A percentile compares a stretch with the other conserved stretches of the same genome.
phyloP scores from a whole-genome alignment of 1,139 yeast species.

The Candida smagusa region DNA sequence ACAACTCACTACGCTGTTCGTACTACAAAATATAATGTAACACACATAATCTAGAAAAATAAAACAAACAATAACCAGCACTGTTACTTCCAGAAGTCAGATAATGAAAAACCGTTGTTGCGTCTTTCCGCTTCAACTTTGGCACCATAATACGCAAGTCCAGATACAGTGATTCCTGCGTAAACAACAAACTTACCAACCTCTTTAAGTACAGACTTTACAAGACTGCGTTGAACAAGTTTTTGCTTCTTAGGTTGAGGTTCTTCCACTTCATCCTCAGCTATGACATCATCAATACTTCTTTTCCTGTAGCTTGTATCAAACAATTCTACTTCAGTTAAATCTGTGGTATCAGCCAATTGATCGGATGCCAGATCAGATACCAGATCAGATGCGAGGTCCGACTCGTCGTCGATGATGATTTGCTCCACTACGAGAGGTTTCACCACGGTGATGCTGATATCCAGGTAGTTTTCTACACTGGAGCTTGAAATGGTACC shows the following conservation, averaged over 20 bases:
- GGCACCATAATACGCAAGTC: slow-evolving; percentile 39
- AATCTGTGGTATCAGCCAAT: too few species aligned
- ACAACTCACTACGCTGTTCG: not conserved
- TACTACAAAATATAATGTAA: not conserved
- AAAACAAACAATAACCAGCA: not conserved
- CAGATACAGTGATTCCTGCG: slow-evolving; percentile 33
- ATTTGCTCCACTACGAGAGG: too few species aligned
- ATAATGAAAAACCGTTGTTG: slow-evolving; percentile 1
- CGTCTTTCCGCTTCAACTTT: slow-evolving; percentile 10
- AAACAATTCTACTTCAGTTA: too few species aligned
- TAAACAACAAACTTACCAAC: slow-evolving; percentile 34
- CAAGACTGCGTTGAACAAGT: slow-evolving; percentile 5
- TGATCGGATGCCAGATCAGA: too few species aligned
- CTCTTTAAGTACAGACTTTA: slow-evolving; percentile 28
- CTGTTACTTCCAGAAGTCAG: slow-evolving; percentile 2
- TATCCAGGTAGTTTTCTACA: not conserved
- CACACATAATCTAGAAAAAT: not conserved
- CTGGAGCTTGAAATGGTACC: not conserved
- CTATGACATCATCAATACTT: slow-evolving; percentile 6
- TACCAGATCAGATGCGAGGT: too few species aligned
- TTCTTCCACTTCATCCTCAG: slow-evolving; percentile 3
- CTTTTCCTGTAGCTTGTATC: slow-evolving; percentile 4
- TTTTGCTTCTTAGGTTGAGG: slow-evolving; percentile 8
- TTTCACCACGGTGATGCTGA: too few species aligned
- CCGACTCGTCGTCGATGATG: too few species aligned